Conservation (phyloP, 192 early-diverging fungal species). For the Pecoramyces ruminantium region DNA sequence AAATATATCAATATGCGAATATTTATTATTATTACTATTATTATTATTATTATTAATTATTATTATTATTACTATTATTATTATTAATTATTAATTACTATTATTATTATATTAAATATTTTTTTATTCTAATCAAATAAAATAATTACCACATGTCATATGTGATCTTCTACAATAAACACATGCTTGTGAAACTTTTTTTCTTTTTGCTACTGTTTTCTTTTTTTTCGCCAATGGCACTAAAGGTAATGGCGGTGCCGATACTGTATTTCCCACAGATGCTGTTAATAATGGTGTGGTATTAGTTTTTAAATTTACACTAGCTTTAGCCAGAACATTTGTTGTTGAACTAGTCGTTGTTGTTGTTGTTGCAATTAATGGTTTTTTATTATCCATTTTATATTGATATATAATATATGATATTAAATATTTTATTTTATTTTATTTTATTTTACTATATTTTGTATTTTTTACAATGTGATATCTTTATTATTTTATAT, state of each 20-base stretch:
- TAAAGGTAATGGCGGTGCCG: not conserved
- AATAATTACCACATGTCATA: conserved; percentile 82
- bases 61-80: no score
- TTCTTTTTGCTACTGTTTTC: not conserved
- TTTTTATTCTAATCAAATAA: no score
- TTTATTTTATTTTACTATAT: no score
- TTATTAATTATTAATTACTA: no score
- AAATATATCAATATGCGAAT: no score
- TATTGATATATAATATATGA: no score
- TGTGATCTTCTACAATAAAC: conserved; percentile 88
- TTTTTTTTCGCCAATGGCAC: not conserved
- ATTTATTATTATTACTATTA: no score
- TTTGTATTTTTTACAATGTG: no score
- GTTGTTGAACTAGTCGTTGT: not conserved
- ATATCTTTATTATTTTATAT: no score
- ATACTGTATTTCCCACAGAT: not conserved
- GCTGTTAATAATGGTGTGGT: not conserved
- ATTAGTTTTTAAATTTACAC: not conserved
- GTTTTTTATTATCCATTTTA: not conserved
- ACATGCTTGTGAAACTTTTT: conserved; percentile 40
- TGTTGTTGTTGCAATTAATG: not conserved
- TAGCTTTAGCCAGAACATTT: not conserved
- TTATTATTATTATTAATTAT: no score
- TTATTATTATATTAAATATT: no score
- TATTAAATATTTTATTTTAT: no score